Evolutionary conservation across 2,329 filamentous ascomycete species (phyloP), one percentile per base, ranked within the genome.

Genomic region (Aspergillus terreus): DNA sequence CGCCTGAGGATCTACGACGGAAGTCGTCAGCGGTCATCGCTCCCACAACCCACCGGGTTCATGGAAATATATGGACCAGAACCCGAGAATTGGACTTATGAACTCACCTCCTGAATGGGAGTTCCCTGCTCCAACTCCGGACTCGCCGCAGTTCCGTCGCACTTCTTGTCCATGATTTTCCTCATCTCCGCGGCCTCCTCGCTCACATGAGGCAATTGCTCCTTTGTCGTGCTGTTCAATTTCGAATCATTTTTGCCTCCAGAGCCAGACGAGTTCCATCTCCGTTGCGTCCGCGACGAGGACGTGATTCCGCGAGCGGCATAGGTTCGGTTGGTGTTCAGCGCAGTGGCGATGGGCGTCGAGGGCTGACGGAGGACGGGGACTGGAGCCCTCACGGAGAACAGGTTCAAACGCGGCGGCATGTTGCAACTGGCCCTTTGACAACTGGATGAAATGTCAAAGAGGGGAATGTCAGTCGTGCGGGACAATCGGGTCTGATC

Each of bases 111-210:
- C 66, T 83, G 78, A 57, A 88, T 78, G 6, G 84, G 83, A 46
- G 84, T 84, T 14, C 84, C 84, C 64, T 86, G 82, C 45, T 80
- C 77, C 33, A 87, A 63, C 62, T 88, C 84, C 17, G 84, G 85
- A 23, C 60, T 61, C 12, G 69, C 61, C 23, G 79, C 76, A 50
- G 77, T 69, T 49, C 60, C 64, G 50, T 71, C 68, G 48, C 66
- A 71, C 49, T 63, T 65, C 55, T 71, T 67, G 49, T 83, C 81
- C 62, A 76, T 82, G 23, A 82, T 79, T 62, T 82, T 76, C 23
- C 78, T 79, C 57, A 81, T 78, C 59, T 81, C 79, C 36, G 80
- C 80, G 30, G 84, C 83, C 67, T 88, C 84, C 64, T 87, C 82
- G 56, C 79, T 85, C 27, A 86, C 81, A 71, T 83, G 78, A 40